Evolutionary conservation across 306 rosid genomes (phyloP).

Genomic region (Medicago lupulina): DNA sequence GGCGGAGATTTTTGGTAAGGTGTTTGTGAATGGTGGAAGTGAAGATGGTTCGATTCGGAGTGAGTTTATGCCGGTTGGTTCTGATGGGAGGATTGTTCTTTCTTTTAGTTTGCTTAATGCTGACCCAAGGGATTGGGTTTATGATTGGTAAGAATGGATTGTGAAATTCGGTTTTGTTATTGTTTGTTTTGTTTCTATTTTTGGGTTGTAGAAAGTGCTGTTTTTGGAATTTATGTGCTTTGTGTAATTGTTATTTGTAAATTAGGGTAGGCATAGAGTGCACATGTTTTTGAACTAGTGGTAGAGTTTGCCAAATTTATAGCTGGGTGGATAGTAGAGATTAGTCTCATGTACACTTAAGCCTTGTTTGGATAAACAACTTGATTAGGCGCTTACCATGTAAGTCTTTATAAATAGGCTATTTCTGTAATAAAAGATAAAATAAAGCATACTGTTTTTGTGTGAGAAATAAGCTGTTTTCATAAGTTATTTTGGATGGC

Average conservation of each 20-base stretch:
- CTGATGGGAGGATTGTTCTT: conserved; percentile 90
- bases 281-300: not conserved
- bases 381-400: not conserved
- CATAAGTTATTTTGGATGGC: no score
- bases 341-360: conserved; percentile 11
- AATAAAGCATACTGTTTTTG: no score
- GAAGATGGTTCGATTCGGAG: conserved; percentile 74
- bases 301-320: conserved; percentile 5
- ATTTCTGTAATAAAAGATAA: not conserved
- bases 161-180: conserved; percentile 20
- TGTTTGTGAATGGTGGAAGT: conserved; percentile 87
- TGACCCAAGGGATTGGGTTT: conserved; percentile 76
- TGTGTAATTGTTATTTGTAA: not conserved
- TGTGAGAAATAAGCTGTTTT: no score
- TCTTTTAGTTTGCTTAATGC: conserved; percentile 94
- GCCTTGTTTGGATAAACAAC: not conserved
- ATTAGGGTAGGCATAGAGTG: not conserved
- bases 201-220: not conserved
- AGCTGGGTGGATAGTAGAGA: not conserved
- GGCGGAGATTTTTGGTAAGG: conserved; percentile 80
- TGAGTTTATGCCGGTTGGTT: conserved; percentile 96
- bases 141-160: conserved; percentile 70
- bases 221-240: not conserved
- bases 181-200: conserved; percentile 18
- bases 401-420: not conserved